A percentile compares a stretch with the other conserved stretches of the same genome.
Conservation (phyloP, 2,329 filamentous ascomycete species). For the Lecanosticta acicola region DNA sequence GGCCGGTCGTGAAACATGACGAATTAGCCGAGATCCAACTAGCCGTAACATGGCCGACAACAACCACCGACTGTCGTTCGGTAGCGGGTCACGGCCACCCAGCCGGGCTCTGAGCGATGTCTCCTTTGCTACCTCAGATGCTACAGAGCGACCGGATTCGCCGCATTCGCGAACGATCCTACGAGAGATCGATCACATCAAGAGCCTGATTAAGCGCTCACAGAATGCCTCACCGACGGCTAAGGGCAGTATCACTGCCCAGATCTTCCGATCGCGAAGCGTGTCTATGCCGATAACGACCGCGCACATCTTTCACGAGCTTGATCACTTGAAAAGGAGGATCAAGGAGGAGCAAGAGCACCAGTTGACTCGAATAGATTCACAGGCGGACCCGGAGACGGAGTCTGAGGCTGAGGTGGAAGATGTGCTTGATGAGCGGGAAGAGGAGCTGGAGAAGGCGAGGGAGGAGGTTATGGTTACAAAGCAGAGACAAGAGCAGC, state of each 20-base stretch:
- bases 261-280: constrained; percentile 22
- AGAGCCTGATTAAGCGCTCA: constrained; percentile 21
- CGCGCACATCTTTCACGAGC: constrained; percentile 24
- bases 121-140: constrained; percentile 4
- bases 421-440: constrained; percentile 26
- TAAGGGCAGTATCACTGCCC: constrained; percentile 24
- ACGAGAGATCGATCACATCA: constrained; percentile 27
- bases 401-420: constrained; percentile 28
- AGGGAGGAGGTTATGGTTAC: constrained; percentile 24
- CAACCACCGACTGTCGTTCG: constrained; percentile 1
- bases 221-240: constrained; percentile 13
- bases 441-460: constrained; percentile 29
- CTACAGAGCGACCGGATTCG: constrained; percentile 11
- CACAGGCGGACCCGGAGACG: constrained; percentile 16
- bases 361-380: not conserved
- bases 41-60: constrained; percentile 1
- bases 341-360: constrained; percentile 23
- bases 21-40: not conserved
- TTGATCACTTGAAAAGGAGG: constrained; percentile 29
- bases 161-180: constrained; percentile 12
- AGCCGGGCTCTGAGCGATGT: constrained; percentile 11
- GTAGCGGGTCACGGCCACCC: constrained; percentile 9
- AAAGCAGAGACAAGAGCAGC: constrained; percentile 18
- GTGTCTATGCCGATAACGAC: constrained; percentile 13
- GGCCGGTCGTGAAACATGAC: not conserved